Base-by-base conservation (phyloP, 2,329 filamentous ascomycete genomes). In the Macrophomina tecta region DNA sequence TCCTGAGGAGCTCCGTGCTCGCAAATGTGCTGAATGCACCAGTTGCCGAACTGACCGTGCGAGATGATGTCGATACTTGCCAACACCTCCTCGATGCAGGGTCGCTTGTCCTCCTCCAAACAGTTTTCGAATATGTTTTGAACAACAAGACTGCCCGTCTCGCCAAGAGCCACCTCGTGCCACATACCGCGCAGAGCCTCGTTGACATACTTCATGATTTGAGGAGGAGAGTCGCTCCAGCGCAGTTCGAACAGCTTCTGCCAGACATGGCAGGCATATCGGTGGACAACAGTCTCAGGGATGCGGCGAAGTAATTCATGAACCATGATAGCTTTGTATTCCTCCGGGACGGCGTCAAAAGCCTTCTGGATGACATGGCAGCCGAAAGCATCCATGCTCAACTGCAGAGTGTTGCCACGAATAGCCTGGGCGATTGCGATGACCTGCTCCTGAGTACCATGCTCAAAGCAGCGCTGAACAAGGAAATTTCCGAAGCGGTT, bases 111-210 rank as follows among this genome's bases (percentile, higher is more conserved):
- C 74, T 98, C 94, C 76, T 99, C 96, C 36, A 98, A 87, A 75
- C 95, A 99, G 75, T 99, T 99, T 82, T 99, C 95, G 78, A 99
- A 99, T 76, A 99, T 99, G 78, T 99, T 99, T 80, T 99, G 95
- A 58, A 99, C 96, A 53, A 99, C 95, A 73, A 99, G 85, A 78
- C 95, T 99, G 68, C 95, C 95, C 11, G 96, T 99, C 83, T 99
- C 95, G 42, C 95, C 95, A 63, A 98, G 84, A 28, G 96, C 96
- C 70, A 99, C 95, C 75, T 99, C 94, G 75, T 98, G 94, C 95
- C 95, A 99, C 93, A 98, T 98, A 68, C 94, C 94, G 68, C 89
- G 87, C 65, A 99, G 86, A 68, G 95, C 91, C 73, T 98, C 93
- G 75, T 99, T 99, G 80, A 99, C 96, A 74, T 92, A 97, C 74